phyloP scores from a whole-genome alignment of 768 basidiomycete species.

The Tricholoma hemisulphureum region DNA sequence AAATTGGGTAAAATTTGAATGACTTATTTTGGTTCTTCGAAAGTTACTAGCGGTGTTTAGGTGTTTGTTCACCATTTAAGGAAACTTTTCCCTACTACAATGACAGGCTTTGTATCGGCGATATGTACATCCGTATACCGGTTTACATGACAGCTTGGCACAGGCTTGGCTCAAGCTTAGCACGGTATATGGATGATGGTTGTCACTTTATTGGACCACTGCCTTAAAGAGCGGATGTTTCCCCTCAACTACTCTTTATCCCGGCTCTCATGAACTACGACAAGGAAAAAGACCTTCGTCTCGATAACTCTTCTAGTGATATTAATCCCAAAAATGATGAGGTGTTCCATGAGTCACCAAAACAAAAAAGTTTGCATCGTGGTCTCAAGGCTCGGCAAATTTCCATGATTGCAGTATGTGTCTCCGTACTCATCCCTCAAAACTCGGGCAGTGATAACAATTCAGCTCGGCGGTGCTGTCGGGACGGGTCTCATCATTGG shows the following conservation, averaged over 20 bases:
- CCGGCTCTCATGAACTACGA: slow-evolving; percentile 20
- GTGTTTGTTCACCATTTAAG: too few relatives aligned
- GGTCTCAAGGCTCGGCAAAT: slow-evolving; percentile 52
- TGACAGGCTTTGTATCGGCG: too few relatives aligned
- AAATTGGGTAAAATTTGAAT: too few relatives aligned
- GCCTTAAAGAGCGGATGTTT: slow-evolving; percentile 5
- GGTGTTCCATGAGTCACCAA: slow-evolving; percentile 33
- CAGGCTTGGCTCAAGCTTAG: background rate
- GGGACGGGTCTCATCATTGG: slow-evolving; percentile 58
- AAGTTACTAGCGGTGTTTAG: too few relatives aligned
- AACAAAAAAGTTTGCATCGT: slow-evolving; percentile 41
- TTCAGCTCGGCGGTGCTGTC: slow-evolving; percentile 47
- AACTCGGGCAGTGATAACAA: background rate
- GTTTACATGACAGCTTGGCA: too few relatives aligned
- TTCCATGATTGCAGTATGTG: slow-evolving; percentile 52
- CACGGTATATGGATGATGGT: too few relatives aligned
- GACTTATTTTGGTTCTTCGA: too few relatives aligned
- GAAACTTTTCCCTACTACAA: too few relatives aligned
- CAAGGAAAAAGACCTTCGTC: slow-evolving; percentile 25
- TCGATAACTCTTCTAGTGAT: slow-evolving; percentile 16
- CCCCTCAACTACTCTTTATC: background rate
- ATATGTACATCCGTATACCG: too few relatives aligned
- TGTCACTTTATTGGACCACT: background rate
- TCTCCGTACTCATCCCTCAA: background rate
- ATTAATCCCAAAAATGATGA: slow-evolving; percentile 25